Conservation (phyloP, 495 filamentous ascomycete genomes). For the Pyrenula aspistea region DNA sequence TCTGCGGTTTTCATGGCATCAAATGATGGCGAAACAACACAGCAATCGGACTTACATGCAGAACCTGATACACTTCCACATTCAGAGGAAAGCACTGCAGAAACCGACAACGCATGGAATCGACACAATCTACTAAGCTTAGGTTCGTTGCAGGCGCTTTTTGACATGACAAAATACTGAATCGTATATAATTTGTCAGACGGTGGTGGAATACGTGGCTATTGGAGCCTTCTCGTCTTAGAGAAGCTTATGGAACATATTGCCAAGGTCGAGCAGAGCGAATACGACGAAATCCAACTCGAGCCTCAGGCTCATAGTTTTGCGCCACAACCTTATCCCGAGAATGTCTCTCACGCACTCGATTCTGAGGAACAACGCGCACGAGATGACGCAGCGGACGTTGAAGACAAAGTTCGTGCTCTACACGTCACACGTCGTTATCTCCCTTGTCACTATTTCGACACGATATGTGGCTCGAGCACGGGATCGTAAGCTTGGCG, state of each 20-base stretch:
- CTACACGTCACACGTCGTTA: conserved; percentile 3
- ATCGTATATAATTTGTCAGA: conserved; percentile 1
- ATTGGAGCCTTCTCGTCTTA: conserved; percentile 8
- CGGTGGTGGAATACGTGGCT: conserved; percentile 9
- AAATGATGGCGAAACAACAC: background rate
- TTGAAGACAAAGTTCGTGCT: background rate
- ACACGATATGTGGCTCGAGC: conserved; percentile 8
- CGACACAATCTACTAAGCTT: background rate
- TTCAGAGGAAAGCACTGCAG: too few relatives aligned
- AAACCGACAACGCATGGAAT: background rate
- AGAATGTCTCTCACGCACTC: conserved; percentile 3
- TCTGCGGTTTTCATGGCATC: background rate
- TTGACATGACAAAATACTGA: background rate
- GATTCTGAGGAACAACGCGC: conserved; percentile 2
- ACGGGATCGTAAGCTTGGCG: conserved; percentile 9
- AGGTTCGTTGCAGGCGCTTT: background rate
- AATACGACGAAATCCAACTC: background rate
- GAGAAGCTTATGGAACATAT: conserved; percentile 8
- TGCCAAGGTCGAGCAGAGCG: conserved; percentile 1
- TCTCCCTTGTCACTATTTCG: conserved; percentile 13
- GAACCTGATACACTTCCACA: too few relatives aligned
- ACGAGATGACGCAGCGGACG: background rate
- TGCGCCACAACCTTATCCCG: conserved; percentile 3
- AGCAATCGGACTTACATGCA: too few relatives aligned
- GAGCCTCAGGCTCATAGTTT: conserved; percentile 5